A percentile compares a stretch with the other conserved stretches of the same genome.
phyloP scores from a whole-genome alignment of 331 rosid genomes.

The Phaseolus coccineus region DNA sequence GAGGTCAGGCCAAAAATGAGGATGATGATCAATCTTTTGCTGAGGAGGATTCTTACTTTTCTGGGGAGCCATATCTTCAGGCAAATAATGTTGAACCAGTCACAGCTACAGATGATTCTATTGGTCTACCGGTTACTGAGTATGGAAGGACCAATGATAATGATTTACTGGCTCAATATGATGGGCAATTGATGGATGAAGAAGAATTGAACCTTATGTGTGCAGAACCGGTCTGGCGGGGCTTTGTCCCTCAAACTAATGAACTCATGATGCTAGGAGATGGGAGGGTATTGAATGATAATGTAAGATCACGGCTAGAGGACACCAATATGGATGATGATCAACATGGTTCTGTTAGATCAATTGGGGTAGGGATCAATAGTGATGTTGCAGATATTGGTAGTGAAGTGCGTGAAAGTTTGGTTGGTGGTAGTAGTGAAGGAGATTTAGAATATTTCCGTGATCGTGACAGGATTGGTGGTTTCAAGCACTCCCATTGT shows the following conservation, averaged over 20 bases:
- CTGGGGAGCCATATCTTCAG: slow-evolving; percentile 80
- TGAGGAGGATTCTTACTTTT: slow-evolving; percentile 88
- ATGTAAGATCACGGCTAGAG: slow-evolving; percentile 65
- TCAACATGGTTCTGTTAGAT: slow-evolving; percentile 85
- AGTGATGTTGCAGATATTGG: slow-evolving; percentile 86
- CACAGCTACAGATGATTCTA: slow-evolving; percentile 64
- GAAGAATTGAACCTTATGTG: slow-evolving; percentile 82
- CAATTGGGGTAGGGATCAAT: slow-evolving; percentile 92
- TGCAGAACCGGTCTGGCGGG: slow-evolving; percentile 91
- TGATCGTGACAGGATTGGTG: slow-evolving; percentile 68
- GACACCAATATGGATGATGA: slow-evolving; percentile 76
- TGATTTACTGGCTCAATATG: slow-evolving; percentile 80
- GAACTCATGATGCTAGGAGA: slow-evolving; percentile 76
- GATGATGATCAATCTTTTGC: slow-evolving; percentile 93
- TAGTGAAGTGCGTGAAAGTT: slow-evolving; percentile 79
- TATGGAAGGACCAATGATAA: slow-evolving; percentile 64
- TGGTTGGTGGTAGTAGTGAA: slow-evolving; percentile 79
- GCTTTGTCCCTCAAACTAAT: slow-evolving; percentile 81
- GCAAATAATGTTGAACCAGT: slow-evolving; percentile 71
- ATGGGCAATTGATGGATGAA: slow-evolving; percentile 88
- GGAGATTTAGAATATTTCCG: slow-evolving; percentile 70
- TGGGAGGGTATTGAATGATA: slow-evolving; percentile 63
- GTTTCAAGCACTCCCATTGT: slow-evolving; percentile 56
- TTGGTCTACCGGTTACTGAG: slow-evolving; percentile 67
- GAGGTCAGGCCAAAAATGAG: slow-evolving; percentile 77